Conservation (phyloP, 768 basidiomycete genomes). For the Panaeolus papilionaceus region DNA sequence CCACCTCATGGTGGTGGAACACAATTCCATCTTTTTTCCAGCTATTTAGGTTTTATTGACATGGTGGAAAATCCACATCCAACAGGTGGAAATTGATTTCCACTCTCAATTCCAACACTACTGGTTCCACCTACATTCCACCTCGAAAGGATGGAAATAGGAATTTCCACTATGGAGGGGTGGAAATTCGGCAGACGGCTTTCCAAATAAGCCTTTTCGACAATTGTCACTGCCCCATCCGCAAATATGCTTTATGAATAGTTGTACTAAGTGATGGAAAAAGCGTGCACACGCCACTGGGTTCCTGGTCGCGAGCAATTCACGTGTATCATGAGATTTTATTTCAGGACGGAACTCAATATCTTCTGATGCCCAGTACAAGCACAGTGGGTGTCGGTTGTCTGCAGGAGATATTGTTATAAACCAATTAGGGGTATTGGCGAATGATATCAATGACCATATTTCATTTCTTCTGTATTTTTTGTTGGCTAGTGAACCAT, state of each 20-base stretch:
- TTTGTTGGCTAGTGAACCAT: constrained; percentile 35
- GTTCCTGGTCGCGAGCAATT: constrained; percentile 15
- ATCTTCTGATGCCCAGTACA: constrained; percentile 38
- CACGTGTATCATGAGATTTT: constrained; percentile 16
- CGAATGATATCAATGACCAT: constrained; percentile 33
- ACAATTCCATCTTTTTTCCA: no score
- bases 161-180: no score
- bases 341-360: constrained; percentile 28
- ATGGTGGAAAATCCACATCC: no score
- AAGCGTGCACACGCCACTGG: constrained; percentile 39
- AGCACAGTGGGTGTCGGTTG: constrained; percentile 34
- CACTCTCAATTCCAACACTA: no score
- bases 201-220: no score
- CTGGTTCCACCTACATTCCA: no score
- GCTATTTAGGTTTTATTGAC: no score
- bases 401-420: constrained; percentile 41
- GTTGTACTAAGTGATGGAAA: constrained; percentile 37
- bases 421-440: constrained; percentile 40
- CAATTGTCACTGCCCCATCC: constrained; percentile 23
- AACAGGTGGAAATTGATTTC: no score
- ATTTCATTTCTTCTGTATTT: constrained; percentile 38
- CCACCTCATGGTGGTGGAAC: no score
- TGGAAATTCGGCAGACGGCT: no score
- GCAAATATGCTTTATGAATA: constrained; percentile 38
- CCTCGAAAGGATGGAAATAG: no score